These are phyloP conservation scores for Astrothelium macrocarpum DNA, from an alignment of 495 filamentous ascomycete genomes.

Conservation along the genomic window DNA sequence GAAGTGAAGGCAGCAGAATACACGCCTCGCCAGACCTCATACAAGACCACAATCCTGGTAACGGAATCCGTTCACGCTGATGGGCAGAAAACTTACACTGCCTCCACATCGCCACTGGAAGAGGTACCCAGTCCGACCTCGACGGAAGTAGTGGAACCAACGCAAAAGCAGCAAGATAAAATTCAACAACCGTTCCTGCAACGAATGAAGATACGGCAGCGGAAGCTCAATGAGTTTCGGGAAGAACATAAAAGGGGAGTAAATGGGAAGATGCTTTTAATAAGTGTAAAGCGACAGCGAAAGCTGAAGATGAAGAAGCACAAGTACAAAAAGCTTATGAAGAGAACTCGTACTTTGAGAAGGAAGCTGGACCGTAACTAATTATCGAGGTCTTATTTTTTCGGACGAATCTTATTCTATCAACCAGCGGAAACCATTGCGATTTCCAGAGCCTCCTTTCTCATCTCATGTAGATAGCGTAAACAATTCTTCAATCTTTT, in stretches of 20 bases:
- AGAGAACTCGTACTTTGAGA: slow-evolving; percentile 77
- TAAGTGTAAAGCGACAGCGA: slow-evolving; percentile 80
- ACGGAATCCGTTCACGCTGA: slow-evolving; percentile 62
- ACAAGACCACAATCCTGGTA: slow-evolving; percentile 73
- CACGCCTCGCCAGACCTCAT: slow-evolving; percentile 45
- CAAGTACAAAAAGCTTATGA: slow-evolving; percentile 99
- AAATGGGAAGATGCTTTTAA: slow-evolving; percentile 28
- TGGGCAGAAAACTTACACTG: slow-evolving; percentile 53
- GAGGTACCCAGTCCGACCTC: slow-evolving; percentile 16
- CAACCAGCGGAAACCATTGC: neutral
- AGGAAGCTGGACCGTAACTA: slow-evolving; percentile 64
- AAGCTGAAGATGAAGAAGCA: slow-evolving; percentile 99
- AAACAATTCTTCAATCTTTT: neutral
- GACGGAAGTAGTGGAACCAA: neutral
- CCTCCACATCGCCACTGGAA: slow-evolving; percentile 29
- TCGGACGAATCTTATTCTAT: neutral
- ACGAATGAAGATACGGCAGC: slow-evolving; percentile 27
- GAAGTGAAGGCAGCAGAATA: slow-evolving; percentile 22
- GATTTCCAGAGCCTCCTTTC: neutral
- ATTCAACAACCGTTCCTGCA: slow-evolving; percentile 29
- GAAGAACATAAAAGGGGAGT: slow-evolving; percentile 5
- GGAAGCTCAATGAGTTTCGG: slow-evolving; percentile 4
- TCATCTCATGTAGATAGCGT: neutral
- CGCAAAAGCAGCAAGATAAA: neutral
- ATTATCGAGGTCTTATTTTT: neutral